phyloP scores from a whole-genome alignment of 768 basidiomycete genomes.

The Leccinellum luteum region DNA sequence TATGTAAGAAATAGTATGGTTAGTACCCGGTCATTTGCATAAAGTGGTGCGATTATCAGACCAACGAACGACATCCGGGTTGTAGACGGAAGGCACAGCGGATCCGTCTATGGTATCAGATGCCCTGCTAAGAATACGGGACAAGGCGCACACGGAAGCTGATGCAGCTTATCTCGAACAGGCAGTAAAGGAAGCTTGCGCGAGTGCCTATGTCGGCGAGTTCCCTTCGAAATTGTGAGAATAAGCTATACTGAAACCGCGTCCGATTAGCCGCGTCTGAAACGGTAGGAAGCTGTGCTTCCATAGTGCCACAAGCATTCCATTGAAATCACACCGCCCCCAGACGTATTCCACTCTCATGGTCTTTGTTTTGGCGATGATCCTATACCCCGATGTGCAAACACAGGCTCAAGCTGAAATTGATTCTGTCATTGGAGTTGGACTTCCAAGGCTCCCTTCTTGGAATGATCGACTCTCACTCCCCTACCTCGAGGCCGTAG shows the following conservation, averaged over 20 bases:
- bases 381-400: constrained; percentile 27
- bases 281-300: constrained; percentile 14
- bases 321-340: constrained; percentile 10
- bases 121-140: constrained; percentile 13
- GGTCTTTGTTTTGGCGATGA: constrained; percentile 25
- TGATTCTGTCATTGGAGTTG: constrained; percentile 16
- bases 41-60: background rate
- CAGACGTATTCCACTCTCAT: constrained; percentile 20
- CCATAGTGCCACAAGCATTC: background rate
- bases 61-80: background rate
- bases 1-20: constrained; percentile 22
- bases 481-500: constrained; percentile 20
- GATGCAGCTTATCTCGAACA: constrained; percentile 15
- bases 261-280: constrained; percentile 21
- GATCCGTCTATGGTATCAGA: constrained; percentile 25
- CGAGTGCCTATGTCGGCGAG: constrained; percentile 20
- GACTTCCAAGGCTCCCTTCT: constrained; percentile 19
- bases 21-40: background rate
- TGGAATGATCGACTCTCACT: constrained; percentile 21
- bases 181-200: constrained; percentile 23
- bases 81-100: constrained; percentile 20
- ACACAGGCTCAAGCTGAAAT: constrained; percentile 19
- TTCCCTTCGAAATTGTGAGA: background rate
- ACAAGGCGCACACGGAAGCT: background rate
- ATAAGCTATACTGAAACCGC: constrained; percentile 8